Conservation (phyloP, 345 rosid species). For the Microthlaspi erraticum region DNA sequence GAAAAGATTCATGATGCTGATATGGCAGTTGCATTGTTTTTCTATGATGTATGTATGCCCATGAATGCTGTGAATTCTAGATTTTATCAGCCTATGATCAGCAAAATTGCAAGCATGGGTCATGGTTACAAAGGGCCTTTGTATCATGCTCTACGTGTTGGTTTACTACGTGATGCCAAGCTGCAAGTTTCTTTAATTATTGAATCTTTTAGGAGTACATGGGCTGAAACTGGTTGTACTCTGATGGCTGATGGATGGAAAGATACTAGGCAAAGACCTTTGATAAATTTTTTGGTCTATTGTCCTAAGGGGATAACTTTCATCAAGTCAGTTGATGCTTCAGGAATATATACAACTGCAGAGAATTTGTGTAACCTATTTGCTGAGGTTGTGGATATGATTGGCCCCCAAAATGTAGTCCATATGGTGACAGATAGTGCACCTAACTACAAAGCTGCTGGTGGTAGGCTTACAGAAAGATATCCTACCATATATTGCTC, state of each 20-base stretch:
- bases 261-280: neutral
- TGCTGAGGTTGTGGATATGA: neutral
- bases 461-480: neutral
- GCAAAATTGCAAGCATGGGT: neutral
- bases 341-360: neutral
- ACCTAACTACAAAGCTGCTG: too few relatives aligned
- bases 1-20: constrained; percentile 13
- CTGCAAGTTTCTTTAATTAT: neutral
- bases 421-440: neutral
- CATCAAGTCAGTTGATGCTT: neutral
- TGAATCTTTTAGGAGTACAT: neutral
- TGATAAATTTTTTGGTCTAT: neutral
- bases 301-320: neutral
- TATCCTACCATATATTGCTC: neutral
- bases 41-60: constrained; percentile 1
- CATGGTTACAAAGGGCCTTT: neutral
- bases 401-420: neutral
- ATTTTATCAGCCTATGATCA: neutral
- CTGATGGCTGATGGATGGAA: constrained; percentile 7
- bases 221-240: constrained; percentile 6
- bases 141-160: neutral
- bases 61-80: neutral
- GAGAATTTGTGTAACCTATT: neutral
- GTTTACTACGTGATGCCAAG: neutral
- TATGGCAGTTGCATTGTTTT: neutral